Base-by-base conservation (phyloP, 331 rosid species). In the Cydonia oblonga region DNA sequence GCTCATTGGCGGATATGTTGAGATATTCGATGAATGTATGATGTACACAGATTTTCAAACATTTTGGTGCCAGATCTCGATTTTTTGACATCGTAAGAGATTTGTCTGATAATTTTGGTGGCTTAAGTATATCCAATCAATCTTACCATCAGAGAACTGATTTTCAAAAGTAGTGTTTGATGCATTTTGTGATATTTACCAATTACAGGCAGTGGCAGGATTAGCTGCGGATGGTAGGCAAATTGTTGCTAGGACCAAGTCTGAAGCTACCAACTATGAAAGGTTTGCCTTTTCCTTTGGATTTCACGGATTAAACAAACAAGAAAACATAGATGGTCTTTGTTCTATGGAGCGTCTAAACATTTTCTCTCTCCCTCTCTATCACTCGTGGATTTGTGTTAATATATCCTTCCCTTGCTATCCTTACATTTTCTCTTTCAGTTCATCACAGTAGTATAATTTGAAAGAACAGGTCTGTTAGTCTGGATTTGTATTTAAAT, bases 171-270 rank as follows among this genome's bases (percentile, higher is more conserved):
- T 64, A 49, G 14, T 19, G 56, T 49, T 32, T 68, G 18, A 76
- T 68, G 15, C 54, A 28, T 65, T 52, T 23, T 15, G 42, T 66
- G 64, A 66, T 77, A 38, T 66, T 84, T 64, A 68, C 68, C 25
- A 6, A 79, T 77, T 78, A 28, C 79, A 92, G 98, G 96, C 96
- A 5, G 97, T 95, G 77, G 99, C 97, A n/a, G 99, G 97, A 81
- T 86, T 95, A 75, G 97, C 97, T 26, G 99, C 99, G 33, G 99
- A 95, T 74, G 99, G 97, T 4, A 88, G 99, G 88, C 96, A 95
- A 82, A 91, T 95, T 65, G 97, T 95, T 75, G 96, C 99, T 53
- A 79, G 93, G 81, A 90, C 99, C 19, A 95, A 91, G 85, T 83
- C 97, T 68, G 99, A 95, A 87, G 97, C 97, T 16, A 86, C 83